Conservation (phyloP, 805 yeast species). For the Saccharomycopsis capsularis region DNA sequence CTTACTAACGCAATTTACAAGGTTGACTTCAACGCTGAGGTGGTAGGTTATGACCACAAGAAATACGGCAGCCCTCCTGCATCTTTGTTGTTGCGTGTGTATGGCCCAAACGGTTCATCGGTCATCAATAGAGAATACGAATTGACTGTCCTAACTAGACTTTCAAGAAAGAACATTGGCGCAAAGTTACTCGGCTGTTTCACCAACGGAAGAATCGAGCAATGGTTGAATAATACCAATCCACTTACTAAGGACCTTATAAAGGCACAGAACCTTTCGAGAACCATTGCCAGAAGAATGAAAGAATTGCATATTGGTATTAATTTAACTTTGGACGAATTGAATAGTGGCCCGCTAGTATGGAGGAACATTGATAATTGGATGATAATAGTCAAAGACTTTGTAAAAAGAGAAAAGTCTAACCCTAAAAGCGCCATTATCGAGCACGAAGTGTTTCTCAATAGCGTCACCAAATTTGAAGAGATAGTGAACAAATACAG, state of each 20-base stretch:
- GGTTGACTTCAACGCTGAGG: constrained; percentile 39
- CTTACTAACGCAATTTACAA: constrained; percentile 85
- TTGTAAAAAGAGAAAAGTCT: constrained; percentile 34
- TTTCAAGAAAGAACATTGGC: constrained; percentile 76
- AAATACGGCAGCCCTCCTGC: constrained; percentile 32
- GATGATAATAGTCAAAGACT: constrained; percentile 42
- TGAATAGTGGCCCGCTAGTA: constrained; percentile 51
- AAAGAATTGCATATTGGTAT: constrained; percentile 84
- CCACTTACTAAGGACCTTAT: constrained; percentile 71
- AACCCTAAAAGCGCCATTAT: constrained; percentile 29
- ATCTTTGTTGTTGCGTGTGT: constrained; percentile 66
- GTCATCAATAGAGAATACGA: constrained; percentile 85
- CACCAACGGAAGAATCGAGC: constrained; percentile 89
- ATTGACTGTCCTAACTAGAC: constrained; percentile 60
- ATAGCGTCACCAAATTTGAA: constrained; percentile 46
- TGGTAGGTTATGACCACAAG: not conserved
- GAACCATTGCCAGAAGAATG: constrained; percentile 93
- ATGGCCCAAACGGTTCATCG: constrained; percentile 80
- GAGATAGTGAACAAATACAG: constrained; percentile 44
- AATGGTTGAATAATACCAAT: constrained; percentile 74
- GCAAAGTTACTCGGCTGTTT: constrained; percentile 86
- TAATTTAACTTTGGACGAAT: constrained; percentile 52
- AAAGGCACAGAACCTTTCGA: constrained; percentile 65
- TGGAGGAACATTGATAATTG: constrained; percentile 72
- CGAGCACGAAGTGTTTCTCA: constrained; percentile 32